Evolutionary conservation across 1,284 basidiomycete species (phyloP).

Genomic region (Lentinus polychrous): DNA sequence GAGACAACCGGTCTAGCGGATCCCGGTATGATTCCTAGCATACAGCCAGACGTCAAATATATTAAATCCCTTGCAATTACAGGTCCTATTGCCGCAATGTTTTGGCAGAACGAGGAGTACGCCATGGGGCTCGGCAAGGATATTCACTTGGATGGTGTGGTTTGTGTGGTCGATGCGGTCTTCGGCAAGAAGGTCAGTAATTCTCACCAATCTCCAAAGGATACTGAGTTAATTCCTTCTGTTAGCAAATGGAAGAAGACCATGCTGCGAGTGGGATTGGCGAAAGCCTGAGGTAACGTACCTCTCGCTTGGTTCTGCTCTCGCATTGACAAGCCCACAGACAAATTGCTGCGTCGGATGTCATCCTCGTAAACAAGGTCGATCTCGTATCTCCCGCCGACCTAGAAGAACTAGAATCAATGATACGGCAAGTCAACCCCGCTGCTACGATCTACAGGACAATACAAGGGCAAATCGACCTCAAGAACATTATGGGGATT

Average conservation of each 20-base stretch:
- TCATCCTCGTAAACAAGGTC: conserved; percentile 84
- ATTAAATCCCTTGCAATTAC: not conserved
- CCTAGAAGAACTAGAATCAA: conserved; percentile 41
- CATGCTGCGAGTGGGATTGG: conserved; percentile 59
- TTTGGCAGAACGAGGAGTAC: conserved; percentile 92
- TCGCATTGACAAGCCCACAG: conserved; percentile 32
- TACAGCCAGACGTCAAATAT: not conserved
- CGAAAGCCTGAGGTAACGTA: conserved; percentile 65
- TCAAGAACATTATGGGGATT: conserved; percentile 72
- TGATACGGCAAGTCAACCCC: conserved; percentile 73
- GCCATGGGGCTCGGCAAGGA: conserved; percentile 61
- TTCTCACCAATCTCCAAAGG: not conserved
- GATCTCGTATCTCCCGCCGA: conserved; percentile 55
- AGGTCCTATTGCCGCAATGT: conserved; percentile 82
- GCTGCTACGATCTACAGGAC: conserved; percentile 70
- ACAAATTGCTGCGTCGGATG: conserved; percentile 86
- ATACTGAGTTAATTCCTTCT: not conserved
- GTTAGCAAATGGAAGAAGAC: conserved; percentile 80
- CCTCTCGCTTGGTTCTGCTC: not conserved
- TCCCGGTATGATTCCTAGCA: conserved; percentile 39
- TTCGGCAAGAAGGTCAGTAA: conserved; percentile 67
- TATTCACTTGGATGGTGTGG: conserved; percentile 81
- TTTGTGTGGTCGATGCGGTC: conserved; percentile 86
- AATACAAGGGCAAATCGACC: conserved; percentile 58
- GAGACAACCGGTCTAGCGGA: conserved; percentile 94